Evolutionary conservation across 1,284 basidiomycete species (phyloP), one percentile per base, ranked within the genome.

Genomic region (Malassezia slooffiae): DNA sequence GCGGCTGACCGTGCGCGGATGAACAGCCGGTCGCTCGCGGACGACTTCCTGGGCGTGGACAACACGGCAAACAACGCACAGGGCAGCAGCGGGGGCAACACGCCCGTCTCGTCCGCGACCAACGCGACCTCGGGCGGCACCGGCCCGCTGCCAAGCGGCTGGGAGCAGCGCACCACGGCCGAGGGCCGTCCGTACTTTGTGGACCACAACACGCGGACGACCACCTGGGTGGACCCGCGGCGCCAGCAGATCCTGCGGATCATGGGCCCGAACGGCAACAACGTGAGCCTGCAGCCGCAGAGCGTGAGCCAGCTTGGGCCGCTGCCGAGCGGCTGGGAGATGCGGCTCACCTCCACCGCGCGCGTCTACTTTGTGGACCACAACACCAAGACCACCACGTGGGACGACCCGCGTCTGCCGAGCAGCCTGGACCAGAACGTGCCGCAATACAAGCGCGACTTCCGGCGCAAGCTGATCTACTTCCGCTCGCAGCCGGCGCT

Each of bases 371-470:
- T 93, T 70, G 89, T 93, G 31, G 88, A 93, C 70, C 88, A 93
- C 75, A 90, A 89, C 74, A 90, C 72, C 24, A 82, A 85, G 72
- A 93, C 88, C 26, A 95, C 89, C 22, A 84, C 87, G 1, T 93
- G 89, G 89, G 89, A 95, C 72, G 89, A 95, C 70, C 89, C 72
- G 21, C 79, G 88, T 41, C 72, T 90, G 67, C 87, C 87, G 1
- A 81, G 80, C 7, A 74, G 73, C 52, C 76, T 90, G 29, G 88
- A 91, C 67, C 82, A 88, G 63, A 95, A 86, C 70, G 91, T 95
- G 15, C 93, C 93, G 30, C 90, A 97, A 74, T 97, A 96, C 76
- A 97, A 99, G 76, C 85, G 93, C 51, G 93, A 97, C 76, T 99
- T 97, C 75, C 77, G 91, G 58, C 75, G 91, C 60, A 99, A 99